Evolutionary conservation across 176 grass and related monocot genomes (phyloP).

Genomic region (Bothriochloa decipiens): DNA sequence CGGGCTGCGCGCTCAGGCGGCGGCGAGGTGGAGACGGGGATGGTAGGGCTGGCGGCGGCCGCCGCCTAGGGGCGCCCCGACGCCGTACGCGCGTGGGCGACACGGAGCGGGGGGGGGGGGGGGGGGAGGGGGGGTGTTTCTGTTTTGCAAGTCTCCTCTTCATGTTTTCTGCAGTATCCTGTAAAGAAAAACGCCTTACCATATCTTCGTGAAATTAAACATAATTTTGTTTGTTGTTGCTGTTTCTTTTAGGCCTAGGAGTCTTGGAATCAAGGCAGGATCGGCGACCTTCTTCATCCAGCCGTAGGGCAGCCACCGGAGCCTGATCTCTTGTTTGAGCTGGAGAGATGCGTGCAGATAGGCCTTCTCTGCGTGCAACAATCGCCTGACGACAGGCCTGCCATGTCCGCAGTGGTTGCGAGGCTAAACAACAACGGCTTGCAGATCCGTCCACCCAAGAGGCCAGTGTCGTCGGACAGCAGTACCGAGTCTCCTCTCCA

Average conservation of each 20-base stretch:
- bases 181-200: too few species aligned
- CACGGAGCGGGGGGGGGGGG: too few species aligned
- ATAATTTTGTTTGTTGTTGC: neutral
- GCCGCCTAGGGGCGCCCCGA: too few species aligned
- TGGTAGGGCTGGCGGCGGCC: too few species aligned
- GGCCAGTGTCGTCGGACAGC: neutral
- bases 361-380: slow-evolving; percentile 51
- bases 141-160: too few species aligned
- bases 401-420: slow-evolving; percentile 28
- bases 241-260: slow-evolving; percentile 39
- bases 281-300: slow-evolving; percentile 28
- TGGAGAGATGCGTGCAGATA: slow-evolving; percentile 50
- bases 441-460: slow-evolving; percentile 19
- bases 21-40: too few species aligned
- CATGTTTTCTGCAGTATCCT: too few species aligned
- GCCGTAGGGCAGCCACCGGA: neutral
- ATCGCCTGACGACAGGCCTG: slow-evolving; percentile 32
- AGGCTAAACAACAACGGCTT: slow-evolving; percentile 37
- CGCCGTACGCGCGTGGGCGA: too few species aligned
- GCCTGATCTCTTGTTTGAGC: neutral
- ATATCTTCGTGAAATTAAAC: neutral
- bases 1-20: too few species aligned
- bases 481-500: neutral
- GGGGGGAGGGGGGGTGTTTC: too few species aligned
- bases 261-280: slow-evolving; percentile 24